Base-by-base conservation (phyloP, 2,329 filamentous ascomycete genomes). In the Colletotrichum lindemuthianum region DNA sequence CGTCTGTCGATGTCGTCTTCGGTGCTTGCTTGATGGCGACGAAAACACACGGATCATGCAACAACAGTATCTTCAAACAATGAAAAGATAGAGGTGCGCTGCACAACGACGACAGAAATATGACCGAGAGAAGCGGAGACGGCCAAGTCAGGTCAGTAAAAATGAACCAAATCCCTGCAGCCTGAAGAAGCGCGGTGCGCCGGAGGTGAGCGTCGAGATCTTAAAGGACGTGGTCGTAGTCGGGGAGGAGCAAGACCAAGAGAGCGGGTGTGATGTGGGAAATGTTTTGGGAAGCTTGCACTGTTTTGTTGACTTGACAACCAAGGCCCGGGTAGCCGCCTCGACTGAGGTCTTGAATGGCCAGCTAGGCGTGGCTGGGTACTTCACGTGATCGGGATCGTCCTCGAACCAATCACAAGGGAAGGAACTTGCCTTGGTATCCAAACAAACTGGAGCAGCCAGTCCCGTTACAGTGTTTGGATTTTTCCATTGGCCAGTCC, bases 1-100 rank as follows among this genome's bases (percentile, higher is more conserved):
- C 50, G 39, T 63, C 43, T 41, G 47, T 65, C 51, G 12, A 32
- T 24, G 24, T 24, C 4, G 24, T 24, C 24, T 41, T 56, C 63
- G 11, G 32, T 50, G 34, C 13, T 44, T 44, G 41, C 15, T 34
- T 55, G 47, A 16, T 59, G 67, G 65, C 52, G 60, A 65, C 53
- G 58, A 67, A 67, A 68, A 67, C 65, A 68, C 51, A 60, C 52
- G 60, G 53, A 40, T 66, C 52, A 64, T 59, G 47, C 41, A 57
- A 24, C 36, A 43, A 58, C 58, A 53, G 33, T 34, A 51, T 59
- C 48, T 52, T 51, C 53, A 54, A 66, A 66, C 51, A 66, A 64
- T 59, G 57, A 52, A 65, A 56, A 52, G 41, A 52, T 55, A 44
- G 63, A 65, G 43, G 63, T 61, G 40, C 51, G 51, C 58, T 34